Evolutionary conservation across 1,284 basidiomycete genomes (phyloP).

Genomic region (Sporisorium scitamineum): DNA sequence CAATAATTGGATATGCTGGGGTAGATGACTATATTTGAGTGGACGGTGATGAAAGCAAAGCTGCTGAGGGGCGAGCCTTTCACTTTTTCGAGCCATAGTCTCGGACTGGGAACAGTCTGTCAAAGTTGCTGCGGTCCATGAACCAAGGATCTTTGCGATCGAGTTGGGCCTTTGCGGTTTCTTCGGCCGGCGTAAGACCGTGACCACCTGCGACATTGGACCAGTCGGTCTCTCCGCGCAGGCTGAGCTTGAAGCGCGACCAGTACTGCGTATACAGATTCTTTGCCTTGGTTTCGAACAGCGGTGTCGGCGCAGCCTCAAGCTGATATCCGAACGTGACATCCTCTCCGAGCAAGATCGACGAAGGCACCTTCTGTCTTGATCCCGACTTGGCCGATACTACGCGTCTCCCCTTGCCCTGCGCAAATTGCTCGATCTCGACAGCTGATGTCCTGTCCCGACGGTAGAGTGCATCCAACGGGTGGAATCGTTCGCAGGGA

Average conservation of each 20-base stretch:
- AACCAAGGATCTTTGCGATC: conserved; percentile 54
- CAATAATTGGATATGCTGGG: conserved; percentile 11
- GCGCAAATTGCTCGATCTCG: conserved; percentile 33
- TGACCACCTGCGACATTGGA: conserved; percentile 18
- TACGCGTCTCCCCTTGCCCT: conserved; percentile 34
- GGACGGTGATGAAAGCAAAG: no score
- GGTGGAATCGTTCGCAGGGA: conserved; percentile 32
- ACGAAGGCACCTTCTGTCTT: conserved; percentile 37
- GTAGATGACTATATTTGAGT: not conserved
- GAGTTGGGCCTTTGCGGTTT: conserved; percentile 20
- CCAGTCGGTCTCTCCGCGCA: conserved; percentile 49
- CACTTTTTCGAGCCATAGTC: conserved; percentile 9
- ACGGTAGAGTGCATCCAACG: conserved; percentile 31
- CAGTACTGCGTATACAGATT: conserved; percentile 49
- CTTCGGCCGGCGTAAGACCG: conserved; percentile 19
- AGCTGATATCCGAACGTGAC: conserved; percentile 46
- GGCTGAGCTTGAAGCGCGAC: conserved; percentile 45
- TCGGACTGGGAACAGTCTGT: conserved; percentile 43
- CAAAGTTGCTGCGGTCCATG: conserved; percentile 51
- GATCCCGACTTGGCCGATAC: conserved; percentile 19
- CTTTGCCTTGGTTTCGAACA: conserved; percentile 33
- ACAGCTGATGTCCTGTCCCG: conserved; percentile 43
- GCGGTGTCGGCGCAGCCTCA: conserved; percentile 43
- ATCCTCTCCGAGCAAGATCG: conserved; percentile 42
- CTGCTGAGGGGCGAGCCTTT: not conserved